Evolutionary conservation across 225 moss, liverwort and hornwort genomes (phyloP).

Genomic region (Sphagnum tenellum): DNA sequence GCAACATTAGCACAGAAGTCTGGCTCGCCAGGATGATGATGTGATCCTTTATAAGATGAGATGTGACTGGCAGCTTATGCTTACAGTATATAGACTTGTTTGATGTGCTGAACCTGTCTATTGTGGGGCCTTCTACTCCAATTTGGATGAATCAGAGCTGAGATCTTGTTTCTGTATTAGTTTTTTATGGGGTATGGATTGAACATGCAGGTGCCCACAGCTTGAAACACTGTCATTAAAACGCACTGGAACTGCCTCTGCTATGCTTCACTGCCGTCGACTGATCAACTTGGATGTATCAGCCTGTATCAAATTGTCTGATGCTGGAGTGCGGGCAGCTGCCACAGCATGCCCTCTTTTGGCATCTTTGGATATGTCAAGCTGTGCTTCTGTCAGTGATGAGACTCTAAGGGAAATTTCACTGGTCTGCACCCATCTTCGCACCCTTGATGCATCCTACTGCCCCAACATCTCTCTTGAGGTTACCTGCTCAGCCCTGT

Average conservation of each 20-base stretch:
- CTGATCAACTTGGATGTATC: constrained; percentile 80
- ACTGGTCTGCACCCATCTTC: constrained; percentile 62
- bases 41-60: too few species aligned
- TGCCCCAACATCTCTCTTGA: constrained; percentile 96
- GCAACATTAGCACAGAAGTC: too few species aligned
- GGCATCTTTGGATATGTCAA: constrained; percentile 73
- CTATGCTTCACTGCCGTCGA: constrained; percentile 76
- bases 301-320: constrained; percentile 88
- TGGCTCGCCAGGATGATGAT: too few species aligned
- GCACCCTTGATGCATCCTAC: constrained; percentile 80
- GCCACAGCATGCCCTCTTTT: constrained; percentile 87
- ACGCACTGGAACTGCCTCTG: constrained; percentile 83
- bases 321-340: constrained; percentile 86
- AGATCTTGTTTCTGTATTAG: too few species aligned
- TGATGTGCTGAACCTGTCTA: too few species aligned
- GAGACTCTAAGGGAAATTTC: constrained; percentile 96
- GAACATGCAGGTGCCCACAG: constrained; percentile 66
- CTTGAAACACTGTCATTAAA: constrained; percentile 70
- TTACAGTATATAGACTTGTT: too few species aligned
- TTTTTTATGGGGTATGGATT: too few species aligned
- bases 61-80: too few species aligned
- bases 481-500: constrained; percentile 25
- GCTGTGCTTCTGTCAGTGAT: constrained; percentile 79
- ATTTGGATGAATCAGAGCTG: too few species aligned
- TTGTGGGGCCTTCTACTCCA: too few species aligned